Evolutionary conservation across 139 green algal genomes (phyloP).

Genomic region (Monoraphidium neglectum): DNA sequence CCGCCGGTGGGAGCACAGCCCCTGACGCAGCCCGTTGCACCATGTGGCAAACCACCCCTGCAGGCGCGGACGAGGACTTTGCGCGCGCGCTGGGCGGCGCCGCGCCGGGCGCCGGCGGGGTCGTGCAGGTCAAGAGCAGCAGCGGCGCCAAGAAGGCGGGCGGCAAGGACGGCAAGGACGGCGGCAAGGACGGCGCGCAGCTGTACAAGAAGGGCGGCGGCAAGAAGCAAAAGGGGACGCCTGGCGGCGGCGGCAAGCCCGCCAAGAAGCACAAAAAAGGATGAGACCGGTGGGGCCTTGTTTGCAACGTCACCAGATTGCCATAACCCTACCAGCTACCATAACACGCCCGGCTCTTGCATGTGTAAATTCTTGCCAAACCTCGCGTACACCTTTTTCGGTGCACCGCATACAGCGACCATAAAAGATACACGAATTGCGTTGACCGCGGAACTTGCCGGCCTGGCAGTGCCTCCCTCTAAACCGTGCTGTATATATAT

Average conservation of each 20-base stretch:
- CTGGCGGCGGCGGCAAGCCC: slow-evolving; percentile 10
- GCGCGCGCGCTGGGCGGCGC: slow-evolving; percentile 48
- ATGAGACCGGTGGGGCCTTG: too few species aligned
- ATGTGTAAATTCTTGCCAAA: too few species aligned
- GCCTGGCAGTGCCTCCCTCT: too few species aligned
- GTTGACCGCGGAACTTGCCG: too few species aligned
- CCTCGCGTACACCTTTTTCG: too few species aligned
- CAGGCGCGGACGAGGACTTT: slow-evolving; percentile 57
- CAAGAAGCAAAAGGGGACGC: slow-evolving; percentile 23
- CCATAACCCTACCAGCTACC: too few species aligned
- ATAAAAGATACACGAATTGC: too few species aligned
- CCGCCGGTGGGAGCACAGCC: neutral
- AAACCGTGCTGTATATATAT: too few species aligned
- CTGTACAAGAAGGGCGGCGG: slow-evolving; percentile 3
- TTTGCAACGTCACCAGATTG: too few species aligned
- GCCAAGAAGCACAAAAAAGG: slow-evolving; percentile 24
- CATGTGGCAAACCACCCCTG: slow-evolving; percentile 7
- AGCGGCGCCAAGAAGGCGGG: neutral
- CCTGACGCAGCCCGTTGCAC: neutral
- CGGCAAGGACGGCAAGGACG: neutral
- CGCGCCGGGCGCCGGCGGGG: slow-evolving; percentile 29
- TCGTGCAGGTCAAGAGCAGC: slow-evolving; percentile 40
- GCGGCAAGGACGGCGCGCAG: neutral
- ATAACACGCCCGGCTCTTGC: too few species aligned
- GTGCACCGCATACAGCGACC: too few species aligned